These are phyloP conservation scores for Fraxinus americana DNA, from an alignment of 257 asterid genomes.

Conservation along the genomic window DNA sequence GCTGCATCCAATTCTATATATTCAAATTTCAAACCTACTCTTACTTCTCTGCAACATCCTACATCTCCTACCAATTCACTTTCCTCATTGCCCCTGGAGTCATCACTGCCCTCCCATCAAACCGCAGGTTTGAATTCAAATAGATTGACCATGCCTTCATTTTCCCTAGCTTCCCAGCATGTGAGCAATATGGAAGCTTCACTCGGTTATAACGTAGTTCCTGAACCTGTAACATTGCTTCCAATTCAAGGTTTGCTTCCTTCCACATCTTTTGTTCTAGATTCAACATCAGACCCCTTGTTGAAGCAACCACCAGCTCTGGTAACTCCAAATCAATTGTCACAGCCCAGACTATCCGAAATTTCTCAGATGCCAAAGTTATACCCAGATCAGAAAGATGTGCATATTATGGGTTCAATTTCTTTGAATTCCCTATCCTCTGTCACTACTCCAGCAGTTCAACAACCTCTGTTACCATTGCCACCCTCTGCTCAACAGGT, in stretches of 20 bases:
- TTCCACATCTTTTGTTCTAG: constrained; percentile 39
- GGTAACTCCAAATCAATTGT: constrained; percentile 48
- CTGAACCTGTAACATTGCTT: constrained; percentile 34
- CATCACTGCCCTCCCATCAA: no score
- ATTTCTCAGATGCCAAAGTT: constrained; percentile 33
- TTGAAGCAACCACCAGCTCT: constrained; percentile 42
- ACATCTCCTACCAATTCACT: no score
- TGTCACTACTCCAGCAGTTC: constrained; percentile 38
- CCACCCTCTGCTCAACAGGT: constrained; percentile 68
- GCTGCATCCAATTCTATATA: constrained; percentile 39
- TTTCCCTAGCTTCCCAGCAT: constrained; percentile 23
- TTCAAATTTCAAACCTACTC: constrained; percentile 31
- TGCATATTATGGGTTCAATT: constrained; percentile 31
- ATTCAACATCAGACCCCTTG: constrained; percentile 42
- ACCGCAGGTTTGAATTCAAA: no score
- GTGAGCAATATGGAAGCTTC: constrained; percentile 40
- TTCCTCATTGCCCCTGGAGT: no score
- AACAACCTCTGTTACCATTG: constrained; percentile 61
- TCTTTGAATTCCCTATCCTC: constrained; percentile 37
- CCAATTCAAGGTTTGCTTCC: constrained; percentile 38
- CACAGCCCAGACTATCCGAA: constrained; percentile 52
- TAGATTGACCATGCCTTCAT: no score
- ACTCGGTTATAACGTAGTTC: constrained; percentile 33
- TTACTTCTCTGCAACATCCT: background rate
- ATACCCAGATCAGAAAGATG: constrained; percentile 43